Conservation (phyloP, 2,329 filamentous ascomycete species). For the Botrytis tulipae region DNA sequence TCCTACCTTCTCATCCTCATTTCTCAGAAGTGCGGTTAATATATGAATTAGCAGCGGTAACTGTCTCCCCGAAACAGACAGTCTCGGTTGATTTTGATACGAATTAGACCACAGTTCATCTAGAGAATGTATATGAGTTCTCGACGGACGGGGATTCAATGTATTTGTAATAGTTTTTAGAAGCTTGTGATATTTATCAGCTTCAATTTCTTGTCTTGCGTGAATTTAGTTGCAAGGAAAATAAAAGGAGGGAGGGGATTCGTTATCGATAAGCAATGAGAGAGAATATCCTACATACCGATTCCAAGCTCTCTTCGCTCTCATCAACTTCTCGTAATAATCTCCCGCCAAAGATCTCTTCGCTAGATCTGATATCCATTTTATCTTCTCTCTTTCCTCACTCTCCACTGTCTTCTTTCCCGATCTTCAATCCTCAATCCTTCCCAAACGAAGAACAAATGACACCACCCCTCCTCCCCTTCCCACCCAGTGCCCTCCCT, state of each 20-base stretch:
- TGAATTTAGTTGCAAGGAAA: background rate
- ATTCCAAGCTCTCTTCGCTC: conserved; percentile 51
- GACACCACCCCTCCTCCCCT: conserved; percentile 57
- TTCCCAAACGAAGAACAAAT: conserved; percentile 41
- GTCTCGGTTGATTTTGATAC: background rate
- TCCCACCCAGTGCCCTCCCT: conserved; percentile 52
- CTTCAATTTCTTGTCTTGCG: too few species aligned
- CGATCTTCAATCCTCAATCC: background rate
- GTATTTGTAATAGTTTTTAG: conserved; percentile 24
- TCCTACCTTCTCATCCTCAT: background rate
- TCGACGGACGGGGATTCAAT: background rate
- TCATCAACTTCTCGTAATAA: conserved; percentile 57
- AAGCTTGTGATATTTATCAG: conserved; percentile 19
- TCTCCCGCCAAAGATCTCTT: conserved; percentile 44
- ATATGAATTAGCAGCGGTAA: conserved; percentile 10
- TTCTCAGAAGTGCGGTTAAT: conserved; percentile 38
- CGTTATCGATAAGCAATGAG: conserved; percentile 27
- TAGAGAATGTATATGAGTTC: conserved; percentile 7
- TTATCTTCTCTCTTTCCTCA: conserved; percentile 8
- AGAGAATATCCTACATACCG: conserved; percentile 45
- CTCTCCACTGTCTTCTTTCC: background rate
- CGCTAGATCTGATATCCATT: conserved; percentile 25
- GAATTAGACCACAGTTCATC: background rate
- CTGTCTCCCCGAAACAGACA: conserved; percentile 16
- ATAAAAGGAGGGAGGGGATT: background rate